Evolutionary conservation across 164 flowering plant species (phyloP), one percentile per base, ranked within the genome.

Genomic region (Vitis rotundifolia): DNA sequence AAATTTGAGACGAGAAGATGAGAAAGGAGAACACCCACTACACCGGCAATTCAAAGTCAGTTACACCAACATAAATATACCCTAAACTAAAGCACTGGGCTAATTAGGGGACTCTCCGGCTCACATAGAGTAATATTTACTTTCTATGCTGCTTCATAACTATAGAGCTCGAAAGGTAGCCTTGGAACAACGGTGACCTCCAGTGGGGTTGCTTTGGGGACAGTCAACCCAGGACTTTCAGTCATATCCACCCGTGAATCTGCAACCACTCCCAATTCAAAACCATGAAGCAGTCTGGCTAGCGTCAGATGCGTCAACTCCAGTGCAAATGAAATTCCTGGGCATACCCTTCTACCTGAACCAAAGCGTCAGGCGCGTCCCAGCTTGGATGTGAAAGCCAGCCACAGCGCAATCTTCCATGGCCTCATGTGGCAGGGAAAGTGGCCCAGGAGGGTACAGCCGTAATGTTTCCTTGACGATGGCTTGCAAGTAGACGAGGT

Each of bases 311-410:
- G 71, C 59, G 73, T 7, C 10, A 71, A 61, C 31, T 71, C 76
- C 9, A 76, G 63, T 0, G 69, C 76, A 13, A 73, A 59, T 10
- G 71, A 26, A 0, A 66, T 22, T 9, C 78, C 81, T 0, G 78
- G 78, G 64, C 84, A 81, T 12, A 71, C 14, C 47, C 82, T 68
- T 31, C 82, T 58, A 0, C 84, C 84, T 0, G 78, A 71, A 44
- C 82, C 78, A n/a, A 79, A 78, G 1, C 80, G n/a, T n/a, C n/a
- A 82, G 59, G 3, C 65, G 70, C 1, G 80, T 82, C 31, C 79
- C 80, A 3, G 70, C 75, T 2, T 63, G 69, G 49, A 79, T 47
- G 12, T 72, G 68, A 72, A 54, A 74, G 31, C 82, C 82, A 7
- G 71, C 78, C 1, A 81, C n/a, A 13, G 2, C 15, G 73, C 80